Base-by-base conservation (phyloP, 2,329 filamentous ascomycete species). In the Ceratocystis destructans region DNA sequence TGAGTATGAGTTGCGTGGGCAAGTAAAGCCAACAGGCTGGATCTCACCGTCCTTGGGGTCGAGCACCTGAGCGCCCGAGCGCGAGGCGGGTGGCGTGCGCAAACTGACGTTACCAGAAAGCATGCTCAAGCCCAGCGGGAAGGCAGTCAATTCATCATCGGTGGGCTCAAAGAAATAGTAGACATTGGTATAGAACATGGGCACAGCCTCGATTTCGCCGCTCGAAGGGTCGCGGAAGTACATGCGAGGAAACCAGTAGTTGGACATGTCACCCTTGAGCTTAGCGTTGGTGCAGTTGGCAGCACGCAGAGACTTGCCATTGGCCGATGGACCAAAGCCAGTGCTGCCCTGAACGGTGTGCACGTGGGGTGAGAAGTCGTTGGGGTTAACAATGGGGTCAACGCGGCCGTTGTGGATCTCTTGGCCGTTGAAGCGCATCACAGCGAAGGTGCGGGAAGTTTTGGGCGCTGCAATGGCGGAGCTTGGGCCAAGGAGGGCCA, bases 171-270 rank as follows among this genome's bases (percentile, higher is more conserved):
- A 86, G 75, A 87, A 86, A 77, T 93, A 92, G 78, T 94, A 94
- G 69, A 83, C 82, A 72, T 86, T 86, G 82, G 87, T 85, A 73
- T 89, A 89, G 71, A 87, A 85, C 69, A 88, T 76, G 57, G 84
- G 79, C 20, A 91, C 88, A 45, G 81, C 79, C 74, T 86, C 82
- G 70, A 89, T 83, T 64, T 79, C 80, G 62, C 82, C 82, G 69
- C 85, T 83, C 70, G 81, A 76, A 71, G 83, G 80, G 69, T 87
- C 82, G 70, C 80, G 77, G 75, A 87, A 90, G 76, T 86, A 91
- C 2, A 92, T 76, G 33, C 79, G 78, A 1, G 89, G 88, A 66
- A 86, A 84, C 89, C 89, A 92, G 78, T 93, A 92, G 75, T 87
- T 87, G 70, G 83, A 87, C 73, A 84, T 79, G 75, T 91, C 88